Conservation (phyloP, 495 filamentous ascomycete species). For the Lasiosphaeria ovina region DNA sequence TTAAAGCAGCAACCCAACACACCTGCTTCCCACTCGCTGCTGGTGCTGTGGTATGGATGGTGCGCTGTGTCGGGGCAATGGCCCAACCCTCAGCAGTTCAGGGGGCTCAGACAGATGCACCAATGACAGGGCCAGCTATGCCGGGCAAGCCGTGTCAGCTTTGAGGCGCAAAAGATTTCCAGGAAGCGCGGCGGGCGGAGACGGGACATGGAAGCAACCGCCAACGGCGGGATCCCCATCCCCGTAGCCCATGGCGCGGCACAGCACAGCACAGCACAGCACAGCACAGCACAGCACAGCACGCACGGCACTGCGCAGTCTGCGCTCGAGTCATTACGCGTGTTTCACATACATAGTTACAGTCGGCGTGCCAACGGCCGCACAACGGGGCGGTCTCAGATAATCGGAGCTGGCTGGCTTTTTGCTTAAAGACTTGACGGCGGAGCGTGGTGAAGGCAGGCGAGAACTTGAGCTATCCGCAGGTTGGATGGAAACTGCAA, state of each 20-base stretch:
- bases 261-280: no score
- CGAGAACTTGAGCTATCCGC: no score
- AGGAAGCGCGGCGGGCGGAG: not conserved
- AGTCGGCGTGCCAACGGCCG: no score
- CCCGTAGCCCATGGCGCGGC: not conserved
- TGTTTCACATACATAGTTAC: no score
- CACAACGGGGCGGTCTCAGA: no score
- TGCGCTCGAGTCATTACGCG: no score
- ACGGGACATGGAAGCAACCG: conserved; percentile 1
- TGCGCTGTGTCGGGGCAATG: conserved; percentile 10
- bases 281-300: no score
- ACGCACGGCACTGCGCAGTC: no score
- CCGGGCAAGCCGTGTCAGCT: conserved; percentile 27
- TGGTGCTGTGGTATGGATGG: not conserved
- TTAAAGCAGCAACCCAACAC: not conserved
- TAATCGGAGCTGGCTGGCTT: no score
- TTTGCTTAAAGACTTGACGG: no score
- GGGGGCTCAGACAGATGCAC: not conserved
- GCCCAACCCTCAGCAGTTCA: not conserved
- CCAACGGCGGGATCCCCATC: not conserved
- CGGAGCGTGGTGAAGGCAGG: no score
- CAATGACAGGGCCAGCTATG: conserved; percentile 18
- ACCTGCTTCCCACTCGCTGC: no score
- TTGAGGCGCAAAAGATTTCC: not conserved
- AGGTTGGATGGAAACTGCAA: not conserved